Evolutionary conservation across 2,329 filamentous ascomycete genomes (phyloP).

Genomic region (Neocucurbitaria cava): DNA sequence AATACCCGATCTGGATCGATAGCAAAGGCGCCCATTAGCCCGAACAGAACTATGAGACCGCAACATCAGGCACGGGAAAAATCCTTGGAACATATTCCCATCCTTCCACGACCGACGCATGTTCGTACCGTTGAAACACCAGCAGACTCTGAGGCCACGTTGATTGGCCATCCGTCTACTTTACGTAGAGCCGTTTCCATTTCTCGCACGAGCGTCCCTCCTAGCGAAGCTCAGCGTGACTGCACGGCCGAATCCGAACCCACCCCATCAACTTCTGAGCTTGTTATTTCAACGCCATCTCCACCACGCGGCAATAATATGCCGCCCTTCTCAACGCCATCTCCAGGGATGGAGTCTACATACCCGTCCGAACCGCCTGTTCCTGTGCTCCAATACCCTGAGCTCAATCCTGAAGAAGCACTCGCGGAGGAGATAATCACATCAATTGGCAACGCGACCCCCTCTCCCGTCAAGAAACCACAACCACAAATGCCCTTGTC

Average conservation of each 20-base stretch:
- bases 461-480: conserved; percentile 50
- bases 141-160: conserved; percentile 36
- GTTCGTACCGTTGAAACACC: conserved; percentile 19
- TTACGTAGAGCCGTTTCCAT: conserved; percentile 11
- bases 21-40: conserved; percentile 19
- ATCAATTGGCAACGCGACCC: conserved; percentile 48
- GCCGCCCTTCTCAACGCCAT: conserved; percentile 4
- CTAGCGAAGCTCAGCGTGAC: conserved; percentile 3
- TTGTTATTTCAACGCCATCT: conserved; percentile 7
- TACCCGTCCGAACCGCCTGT: conserved; percentile 21
- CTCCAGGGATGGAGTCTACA: conserved; percentile 22
- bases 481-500: conserved; percentile 51
- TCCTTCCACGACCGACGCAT: conserved; percentile 12
- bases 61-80: conserved; percentile 19
- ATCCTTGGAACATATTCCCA: conserved; percentile 25
- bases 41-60: conserved; percentile 18
- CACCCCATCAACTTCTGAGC: conserved; percentile 16
- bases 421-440: conserved; percentile 51
- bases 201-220: conserved; percentile 5
- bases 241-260: conserved; percentile 1
- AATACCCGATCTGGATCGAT: conserved; percentile 19
- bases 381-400: conserved; percentile 26
- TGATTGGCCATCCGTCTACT: conserved; percentile 30
- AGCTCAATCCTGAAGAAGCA: conserved; percentile 35
- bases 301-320: conserved; percentile 3